A percentile compares a stretch with the other conserved stretches of the same genome.
phyloP scores from a whole-genome alignment of 2,329 filamentous ascomycete species.

The Zasmidium citrigriseum region DNA sequence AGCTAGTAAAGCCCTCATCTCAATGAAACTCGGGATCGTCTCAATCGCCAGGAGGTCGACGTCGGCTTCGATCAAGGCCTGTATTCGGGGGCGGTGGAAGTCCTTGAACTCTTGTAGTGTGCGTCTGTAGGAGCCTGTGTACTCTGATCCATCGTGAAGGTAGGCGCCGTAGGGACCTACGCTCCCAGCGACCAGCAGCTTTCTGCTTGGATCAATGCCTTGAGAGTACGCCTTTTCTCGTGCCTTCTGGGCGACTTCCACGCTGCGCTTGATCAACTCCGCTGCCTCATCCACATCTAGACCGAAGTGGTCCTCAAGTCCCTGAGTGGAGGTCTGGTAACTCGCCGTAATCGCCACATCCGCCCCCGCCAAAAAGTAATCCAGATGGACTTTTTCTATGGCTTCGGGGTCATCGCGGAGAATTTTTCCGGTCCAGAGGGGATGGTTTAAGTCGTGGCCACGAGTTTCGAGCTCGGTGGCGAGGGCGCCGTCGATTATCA shows the following conservation, averaged over 20 bases:
- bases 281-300: conserved; percentile 36
- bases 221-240: conserved; percentile 35
- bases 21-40: conserved; percentile 45
- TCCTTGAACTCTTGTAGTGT: conserved; percentile 35
- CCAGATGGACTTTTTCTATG: conserved; percentile 46
- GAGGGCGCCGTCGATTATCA: conserved; percentile 50
- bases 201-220: conserved; percentile 9
- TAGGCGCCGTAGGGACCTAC: conserved; percentile 52
- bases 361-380: conserved; percentile 49
- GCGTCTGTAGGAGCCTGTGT: conserved; percentile 44
- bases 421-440: conserved; percentile 49
- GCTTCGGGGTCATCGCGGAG: conserved; percentile 42
- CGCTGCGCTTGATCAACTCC: conserved; percentile 43
- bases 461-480: conserved; percentile 50
- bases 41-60: conserved; percentile 49
- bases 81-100: conserved; percentile 48
- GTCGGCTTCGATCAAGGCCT: conserved; percentile 42
- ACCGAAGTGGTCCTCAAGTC: conserved; percentile 41
- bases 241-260: conserved; percentile 42
- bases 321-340: conserved; percentile 49
- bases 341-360: conserved; percentile 50
- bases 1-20: conserved; percentile 42
- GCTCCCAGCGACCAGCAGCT: conserved; percentile 45
- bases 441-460: conserved; percentile 44
- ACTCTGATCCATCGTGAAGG: conserved; percentile 49